phyloP scores from a whole-genome alignment of 2,329 filamentous ascomycete species.

The Pseudovirgaria hyperparasitica region DNA sequence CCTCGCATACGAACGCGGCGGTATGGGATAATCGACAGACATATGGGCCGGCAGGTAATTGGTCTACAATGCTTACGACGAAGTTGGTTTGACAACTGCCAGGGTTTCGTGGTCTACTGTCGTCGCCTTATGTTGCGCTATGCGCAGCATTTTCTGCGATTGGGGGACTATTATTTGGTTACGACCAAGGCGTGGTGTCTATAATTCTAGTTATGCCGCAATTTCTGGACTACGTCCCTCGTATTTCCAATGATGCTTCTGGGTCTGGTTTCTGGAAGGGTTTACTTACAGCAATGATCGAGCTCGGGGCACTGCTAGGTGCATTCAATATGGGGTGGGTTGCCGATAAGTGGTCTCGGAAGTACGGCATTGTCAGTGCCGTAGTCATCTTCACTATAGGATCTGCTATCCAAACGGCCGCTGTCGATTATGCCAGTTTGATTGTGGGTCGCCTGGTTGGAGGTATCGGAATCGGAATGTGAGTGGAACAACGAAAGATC shows the following conservation, averaged over 20 bases:
- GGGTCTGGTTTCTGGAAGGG: conserved; percentile 34
- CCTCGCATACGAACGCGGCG: conserved; percentile 7
- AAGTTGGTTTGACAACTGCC: conserved; percentile 3
- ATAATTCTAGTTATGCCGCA: conserved; percentile 41
- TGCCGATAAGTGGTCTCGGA: conserved; percentile 39
- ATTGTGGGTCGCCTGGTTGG: conserved; percentile 37
- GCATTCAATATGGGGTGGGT: conserved; percentile 30
- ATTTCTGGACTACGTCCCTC: conserved; percentile 33
- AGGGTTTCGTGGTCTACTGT: conserved; percentile 35
- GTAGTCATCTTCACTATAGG: conserved; percentile 40
- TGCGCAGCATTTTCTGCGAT: conserved; percentile 39
- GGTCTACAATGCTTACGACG: not conserved
- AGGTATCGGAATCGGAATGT: conserved; percentile 40
- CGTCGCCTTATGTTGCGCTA: conserved; percentile 36
- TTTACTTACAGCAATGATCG: conserved; percentile 41
- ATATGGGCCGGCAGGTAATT: conserved; percentile 19
- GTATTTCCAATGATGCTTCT: conserved; percentile 26
- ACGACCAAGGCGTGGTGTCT: conserved; percentile 34
- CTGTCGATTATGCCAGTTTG: conserved; percentile 38
- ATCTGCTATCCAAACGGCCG: conserved; percentile 37
- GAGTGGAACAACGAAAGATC: conserved; percentile 5
- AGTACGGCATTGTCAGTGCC: conserved; percentile 39
- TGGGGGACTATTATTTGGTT: conserved; percentile 38
- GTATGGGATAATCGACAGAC: conserved; percentile 12
- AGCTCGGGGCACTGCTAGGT: conserved; percentile 36